Evolutionary conservation across 495 filamentous ascomycete genomes (phyloP), one percentile per base, ranked within the genome.

Genomic region (Talaromyces wortmannii): DNA sequence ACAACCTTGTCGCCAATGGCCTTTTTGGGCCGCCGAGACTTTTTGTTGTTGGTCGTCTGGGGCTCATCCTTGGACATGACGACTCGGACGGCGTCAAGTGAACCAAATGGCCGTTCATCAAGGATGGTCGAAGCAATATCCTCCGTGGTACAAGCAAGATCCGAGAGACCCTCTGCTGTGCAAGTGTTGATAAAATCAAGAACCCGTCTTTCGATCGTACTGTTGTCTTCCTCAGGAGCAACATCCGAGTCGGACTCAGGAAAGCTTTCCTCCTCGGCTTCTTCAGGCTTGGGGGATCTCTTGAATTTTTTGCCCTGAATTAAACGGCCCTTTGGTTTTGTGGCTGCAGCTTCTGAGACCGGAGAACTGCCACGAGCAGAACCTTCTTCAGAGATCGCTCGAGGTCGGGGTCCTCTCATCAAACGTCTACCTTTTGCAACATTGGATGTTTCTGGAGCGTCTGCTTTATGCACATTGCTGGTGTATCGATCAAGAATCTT

Each of bases 181-280:
- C 89, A 94, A 0, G 77, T 84, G 63, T 98, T 97, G 69, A 98
- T 83, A 65, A 90, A 95, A 0, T 82, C 77, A 15, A 97, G 71
- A 1, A 96, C 82, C 48, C 80, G 81, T 6, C 53, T 55, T 18
- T 87, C 81, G 40, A 83, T 55, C 30, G 71, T 69, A 30, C 67
- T 61, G 45, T 70, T 70, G 13, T 67, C 69, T n/a, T 64, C 69
- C 15, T 70, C 73, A 50, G 70, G 63, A 12, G 57, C 67, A 10
- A 66, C 52, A 29, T 74, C 79, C 40, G 81, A 81, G 56, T 84
- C 82, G 1, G 77, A 79, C 58, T 86, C 83, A 31, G 81, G 71
- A 50, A 67, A 58, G 17, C 67, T 64, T 4, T 69, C 68, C 45
- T 75, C 71, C 33, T 63, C 64, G n/a, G 73, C 68, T 47, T 75